These are phyloP conservation scores for Catunica adiposa DNA, from an alignment of 2,329 filamentous ascomycete genomes.

Conservation along the genomic window DNA sequence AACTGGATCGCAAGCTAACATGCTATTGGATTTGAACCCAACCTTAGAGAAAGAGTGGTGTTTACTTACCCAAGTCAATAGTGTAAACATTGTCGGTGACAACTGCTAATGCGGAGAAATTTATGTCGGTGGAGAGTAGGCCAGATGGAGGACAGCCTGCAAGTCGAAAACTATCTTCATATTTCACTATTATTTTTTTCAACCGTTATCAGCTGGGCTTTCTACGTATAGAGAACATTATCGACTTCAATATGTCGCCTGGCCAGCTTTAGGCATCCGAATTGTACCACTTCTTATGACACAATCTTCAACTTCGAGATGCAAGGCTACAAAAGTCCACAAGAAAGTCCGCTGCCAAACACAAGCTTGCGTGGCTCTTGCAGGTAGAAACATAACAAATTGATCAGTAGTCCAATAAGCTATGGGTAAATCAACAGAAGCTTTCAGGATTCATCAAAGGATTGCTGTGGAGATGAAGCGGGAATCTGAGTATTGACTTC, in stretches of 20 bases:
- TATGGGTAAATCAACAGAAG: not conserved
- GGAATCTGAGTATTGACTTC: not conserved
- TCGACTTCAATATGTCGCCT: not conserved
- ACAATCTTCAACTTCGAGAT: not conserved
- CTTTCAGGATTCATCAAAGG: not conserved
- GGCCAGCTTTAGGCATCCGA: not conserved
- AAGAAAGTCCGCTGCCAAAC: not conserved
- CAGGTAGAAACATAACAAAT: not conserved
- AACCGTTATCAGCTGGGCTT: not conserved
- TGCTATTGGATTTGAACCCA: too few species aligned
- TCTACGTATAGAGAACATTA: not conserved
- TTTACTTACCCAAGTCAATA: not conserved
- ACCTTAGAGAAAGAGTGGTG: too few species aligned
- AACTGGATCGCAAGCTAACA: not conserved
- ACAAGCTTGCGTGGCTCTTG: not conserved
- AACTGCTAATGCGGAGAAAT: constrained; percentile 1
- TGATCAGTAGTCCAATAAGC: not conserved
- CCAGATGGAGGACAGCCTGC: constrained; percentile 6
- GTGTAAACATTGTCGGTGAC: not conserved
- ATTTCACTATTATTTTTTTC: not conserved
- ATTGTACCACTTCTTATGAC: not conserved
- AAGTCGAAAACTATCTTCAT: not conserved
- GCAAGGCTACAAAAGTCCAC: not conserved
- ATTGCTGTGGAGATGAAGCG: not conserved
- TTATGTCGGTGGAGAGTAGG: not conserved